Evolutionary conservation across 176 grass and related monocot genomes (phyloP).

Genomic region (Melocanna baccifera): DNA sequence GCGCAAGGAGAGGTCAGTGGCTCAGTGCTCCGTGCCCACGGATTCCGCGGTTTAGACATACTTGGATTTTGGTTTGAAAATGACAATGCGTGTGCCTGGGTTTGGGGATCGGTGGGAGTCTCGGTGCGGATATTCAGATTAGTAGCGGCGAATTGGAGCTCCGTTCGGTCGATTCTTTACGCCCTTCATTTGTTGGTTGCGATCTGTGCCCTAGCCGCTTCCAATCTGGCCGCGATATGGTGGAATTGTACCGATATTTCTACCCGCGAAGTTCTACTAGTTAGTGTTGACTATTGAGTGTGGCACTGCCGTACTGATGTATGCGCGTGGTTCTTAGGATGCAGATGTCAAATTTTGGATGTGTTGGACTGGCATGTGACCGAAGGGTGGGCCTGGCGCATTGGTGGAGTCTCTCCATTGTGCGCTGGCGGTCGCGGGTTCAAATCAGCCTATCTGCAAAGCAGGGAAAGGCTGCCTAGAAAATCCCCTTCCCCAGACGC

Average conservation of each 20-base stretch:
- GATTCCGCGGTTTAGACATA: too few relatives aligned
- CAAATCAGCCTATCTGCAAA: too few relatives aligned
- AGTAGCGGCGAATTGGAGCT: not conserved
- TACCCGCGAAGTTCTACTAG: not conserved
- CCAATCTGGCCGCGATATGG: not conserved
- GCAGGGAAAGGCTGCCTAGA: too few relatives aligned
- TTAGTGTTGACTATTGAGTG: not conserved
- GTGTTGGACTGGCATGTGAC: not conserved
- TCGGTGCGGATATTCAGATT: not conserved
- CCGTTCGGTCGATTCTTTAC: not conserved
- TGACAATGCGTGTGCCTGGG: not conserved
- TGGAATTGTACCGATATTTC: not conserved
- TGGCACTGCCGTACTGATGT: not conserved
- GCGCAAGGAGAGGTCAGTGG: constrained; percentile 68
- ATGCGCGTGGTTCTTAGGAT: not conserved
- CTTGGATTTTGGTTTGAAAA: not conserved
- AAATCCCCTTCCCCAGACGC: too few relatives aligned
- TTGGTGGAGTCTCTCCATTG: too few relatives aligned
- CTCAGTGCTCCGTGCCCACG: not conserved
- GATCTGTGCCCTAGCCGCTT: not conserved
- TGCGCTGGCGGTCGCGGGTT: too few relatives aligned
- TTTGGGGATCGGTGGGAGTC: not conserved
- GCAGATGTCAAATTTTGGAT: constrained; percentile 3
- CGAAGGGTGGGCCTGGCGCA: too few relatives aligned
- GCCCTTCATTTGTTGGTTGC: not conserved